Evolutionary conservation across 805 yeast species (phyloP).

Genomic region (Jamesozyma hellenica): DNA sequence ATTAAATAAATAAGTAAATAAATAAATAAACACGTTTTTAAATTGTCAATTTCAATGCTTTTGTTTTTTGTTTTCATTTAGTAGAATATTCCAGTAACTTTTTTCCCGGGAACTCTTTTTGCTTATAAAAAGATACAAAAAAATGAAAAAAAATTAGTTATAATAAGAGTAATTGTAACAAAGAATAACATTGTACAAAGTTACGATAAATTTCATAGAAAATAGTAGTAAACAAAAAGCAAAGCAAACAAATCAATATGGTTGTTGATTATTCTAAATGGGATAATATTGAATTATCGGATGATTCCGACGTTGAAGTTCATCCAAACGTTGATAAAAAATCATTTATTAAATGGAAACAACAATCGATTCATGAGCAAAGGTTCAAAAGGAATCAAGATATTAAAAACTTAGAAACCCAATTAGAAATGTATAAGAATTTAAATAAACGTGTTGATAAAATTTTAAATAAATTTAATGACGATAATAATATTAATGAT

Average conservation of each 20-base stretch:
- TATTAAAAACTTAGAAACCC: slow-evolving; percentile 64
- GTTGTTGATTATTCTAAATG: slow-evolving; percentile 92
- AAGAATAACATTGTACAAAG: no score
- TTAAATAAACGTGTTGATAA: slow-evolving; percentile 65
- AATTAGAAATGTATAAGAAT: slow-evolving; percentile 69
- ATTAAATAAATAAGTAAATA: no score
- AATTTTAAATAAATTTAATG: slow-evolving; percentile 37
- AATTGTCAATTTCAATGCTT: no score
- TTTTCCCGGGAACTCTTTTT: no score
- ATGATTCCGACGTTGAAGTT: slow-evolving; percentile 93
- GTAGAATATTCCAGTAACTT: no score
- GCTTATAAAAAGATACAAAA: no score
- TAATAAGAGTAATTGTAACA: no score
- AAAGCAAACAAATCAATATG: slow-evolving; percentile 33
- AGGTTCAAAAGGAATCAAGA: slow-evolving; percentile 72
- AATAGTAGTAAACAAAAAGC: no score
- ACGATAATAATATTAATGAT: slow-evolving; percentile 20
- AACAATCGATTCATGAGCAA: slow-evolving; percentile 91
- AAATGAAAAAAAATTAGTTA: no score
- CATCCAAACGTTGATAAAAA: slow-evolving; percentile 95
- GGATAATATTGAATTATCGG: slow-evolving; percentile 93
- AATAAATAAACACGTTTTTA: no score
- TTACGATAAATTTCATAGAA: no score
- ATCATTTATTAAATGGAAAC: slow-evolving; percentile 93
- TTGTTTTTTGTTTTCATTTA: no score